Conservation (phyloP, 192 early-diverging fungal genomes). For the Backusella morwellensis region DNA sequence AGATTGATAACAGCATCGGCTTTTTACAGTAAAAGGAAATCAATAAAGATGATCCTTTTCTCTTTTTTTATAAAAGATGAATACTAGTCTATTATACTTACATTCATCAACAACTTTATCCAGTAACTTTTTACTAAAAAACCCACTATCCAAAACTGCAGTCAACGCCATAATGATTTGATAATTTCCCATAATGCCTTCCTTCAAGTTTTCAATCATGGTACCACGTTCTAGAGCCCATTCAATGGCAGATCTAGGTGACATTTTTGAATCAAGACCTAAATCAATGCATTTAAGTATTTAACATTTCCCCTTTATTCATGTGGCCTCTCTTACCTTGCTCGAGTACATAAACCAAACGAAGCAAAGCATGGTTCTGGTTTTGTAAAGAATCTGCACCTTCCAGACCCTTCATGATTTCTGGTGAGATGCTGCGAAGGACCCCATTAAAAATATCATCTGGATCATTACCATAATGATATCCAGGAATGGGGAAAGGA, state of each 20-base stretch:
- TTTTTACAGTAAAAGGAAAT: not conserved
- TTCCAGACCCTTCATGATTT: constrained; percentile 29
- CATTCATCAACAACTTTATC: constrained; percentile 56
- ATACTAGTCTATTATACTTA: constrained; percentile 1
- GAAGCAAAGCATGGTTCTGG: constrained; percentile 51
- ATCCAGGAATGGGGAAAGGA: constrained; percentile 39
- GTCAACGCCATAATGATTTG: constrained; percentile 40
- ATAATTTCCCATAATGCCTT: constrained; percentile 58
- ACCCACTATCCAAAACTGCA: constrained; percentile 46
- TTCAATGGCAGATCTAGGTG: constrained; percentile 49
- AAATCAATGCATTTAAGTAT: not conserved
- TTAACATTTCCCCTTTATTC: not conserved
- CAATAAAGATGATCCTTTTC: not conserved
- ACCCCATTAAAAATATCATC: not conserved
- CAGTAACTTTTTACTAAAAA: constrained; percentile 44
- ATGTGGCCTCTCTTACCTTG: constrained; percentile 17
- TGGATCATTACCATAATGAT: not conserved
- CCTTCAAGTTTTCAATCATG: constrained; percentile 52
- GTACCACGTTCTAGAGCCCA: constrained; percentile 52
- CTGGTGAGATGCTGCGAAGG: constrained; percentile 9
- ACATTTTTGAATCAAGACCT: constrained; percentile 41
- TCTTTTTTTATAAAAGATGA: not conserved
- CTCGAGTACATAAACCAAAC: constrained; percentile 56
- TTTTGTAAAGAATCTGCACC: constrained; percentile 21
- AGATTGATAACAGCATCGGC: constrained; percentile 57